Base-by-base conservation (phyloP, 2,329 filamentous ascomycete genomes). In the Aspergillus neoniger region DNA sequence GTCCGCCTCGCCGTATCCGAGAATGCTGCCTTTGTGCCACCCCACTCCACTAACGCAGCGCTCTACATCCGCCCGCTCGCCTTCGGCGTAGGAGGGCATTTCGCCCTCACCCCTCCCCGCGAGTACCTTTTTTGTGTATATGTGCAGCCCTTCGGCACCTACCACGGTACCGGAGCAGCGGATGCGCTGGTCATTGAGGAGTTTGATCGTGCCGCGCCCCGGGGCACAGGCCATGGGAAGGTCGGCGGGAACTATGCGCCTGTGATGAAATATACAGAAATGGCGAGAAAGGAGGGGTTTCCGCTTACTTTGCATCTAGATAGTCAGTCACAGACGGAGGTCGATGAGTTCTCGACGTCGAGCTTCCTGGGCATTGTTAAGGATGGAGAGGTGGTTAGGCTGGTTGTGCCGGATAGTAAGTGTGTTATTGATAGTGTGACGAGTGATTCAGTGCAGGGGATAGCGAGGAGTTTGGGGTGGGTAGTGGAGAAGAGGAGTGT, bases 141-240 rank as follows among this genome's bases (percentile, higher is more conserved):
- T 25, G 51, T 30, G 7, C 41, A 30, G 25, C 56, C 56, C 5
- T 51, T 43, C 23, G 30, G 30, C 4, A 50, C 56, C 4, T 58
- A 58, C 36, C 56, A 58, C 25, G 56, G 56, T 9, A 53, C 38
- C 1, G n/a, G 19, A 2, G 47, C 56, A 2, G 30, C 50, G 9
- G 44, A 52, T 15, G 56, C 56, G 7, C 17, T 60, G 2, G 32
- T 55, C 21, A 50, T 60, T 14, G 52, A 60, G n/a, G 44, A 56
- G 9, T 49, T 60, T n/a, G 58, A 60, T 54, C 53, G 58, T n/a
- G 53, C 53, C 9, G 58, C 53, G 25, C 58, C 58, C 6, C 17
- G 21, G 1, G 56, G 56, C 4, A 50, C 51, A 1, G 56, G 56
- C 9, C 23, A 51, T 21, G 56, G 23, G 8, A 58, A 58, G 48